phyloP scores from a whole-genome alignment of 768 basidiomycete genomes.

The Suillus fuscotomentosus region DNA sequence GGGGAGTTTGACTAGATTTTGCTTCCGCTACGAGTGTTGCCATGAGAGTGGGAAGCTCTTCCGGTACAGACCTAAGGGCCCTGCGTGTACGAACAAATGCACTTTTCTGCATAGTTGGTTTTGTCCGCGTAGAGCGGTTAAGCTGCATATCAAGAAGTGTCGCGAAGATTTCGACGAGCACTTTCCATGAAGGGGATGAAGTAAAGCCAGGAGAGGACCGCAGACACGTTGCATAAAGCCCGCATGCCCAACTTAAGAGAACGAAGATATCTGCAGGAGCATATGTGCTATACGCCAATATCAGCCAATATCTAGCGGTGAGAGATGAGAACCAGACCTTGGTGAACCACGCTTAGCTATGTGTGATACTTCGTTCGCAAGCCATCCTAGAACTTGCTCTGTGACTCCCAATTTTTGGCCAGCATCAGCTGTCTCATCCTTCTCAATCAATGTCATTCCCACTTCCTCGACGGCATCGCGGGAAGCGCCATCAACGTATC shows the following conservation, averaged over 20 bases:
- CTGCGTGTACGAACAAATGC: conserved; percentile 60
- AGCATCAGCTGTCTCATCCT: conserved; percentile 51
- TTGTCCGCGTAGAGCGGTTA: conserved; percentile 49
- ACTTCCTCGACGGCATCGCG: conserved; percentile 70
- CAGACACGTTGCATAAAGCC: conserved; percentile 55
- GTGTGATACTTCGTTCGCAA: conserved; percentile 61
- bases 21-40: conserved; percentile 48
- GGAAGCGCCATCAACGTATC: conserved; percentile 73
- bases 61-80: conserved; percentile 63
- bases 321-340: conserved; percentile 43
- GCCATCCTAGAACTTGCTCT: conserved; percentile 77
- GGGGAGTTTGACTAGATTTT: conserved; percentile 46
- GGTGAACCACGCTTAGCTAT: conserved; percentile 51
- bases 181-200: conserved; percentile 47
- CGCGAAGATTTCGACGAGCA: conserved; percentile 57
- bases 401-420: conserved; percentile 56
- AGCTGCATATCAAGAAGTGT: conserved; percentile 58
- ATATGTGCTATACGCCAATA: conserved; percentile 38
- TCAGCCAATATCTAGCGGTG: background rate
- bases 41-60: conserved; percentile 50
- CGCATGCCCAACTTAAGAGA: conserved; percentile 70
- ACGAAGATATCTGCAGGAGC: conserved; percentile 65
- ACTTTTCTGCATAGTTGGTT: conserved; percentile 58
- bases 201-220: conserved; percentile 43
- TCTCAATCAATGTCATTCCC: conserved; percentile 59